Conservation (phyloP, 1,139 yeast species). For the Suhomyces ambrosiae region DNA sequence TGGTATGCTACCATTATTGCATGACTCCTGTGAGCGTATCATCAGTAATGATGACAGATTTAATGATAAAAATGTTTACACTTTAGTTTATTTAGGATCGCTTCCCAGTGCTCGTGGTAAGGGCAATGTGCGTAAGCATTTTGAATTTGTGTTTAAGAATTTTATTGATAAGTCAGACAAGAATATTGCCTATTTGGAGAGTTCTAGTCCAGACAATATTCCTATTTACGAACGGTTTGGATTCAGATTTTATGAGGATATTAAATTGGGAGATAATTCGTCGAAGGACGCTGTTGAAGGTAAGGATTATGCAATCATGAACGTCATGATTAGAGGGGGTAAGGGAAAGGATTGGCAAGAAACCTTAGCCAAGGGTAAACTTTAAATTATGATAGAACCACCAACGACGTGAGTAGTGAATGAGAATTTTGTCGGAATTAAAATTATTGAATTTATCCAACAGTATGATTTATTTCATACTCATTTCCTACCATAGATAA, state of each 20-base stretch:
- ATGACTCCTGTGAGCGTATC: constrained; percentile 49
- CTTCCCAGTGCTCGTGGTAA: constrained; percentile 63
- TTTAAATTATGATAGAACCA: too few relatives aligned
- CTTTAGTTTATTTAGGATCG: constrained; percentile 65
- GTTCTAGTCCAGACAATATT: constrained; percentile 53
- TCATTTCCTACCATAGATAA: too few relatives aligned
- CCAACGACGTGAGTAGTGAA: too few relatives aligned
- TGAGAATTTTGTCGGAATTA: too few relatives aligned
- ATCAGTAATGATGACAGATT: constrained; percentile 36
- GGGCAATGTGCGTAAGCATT: constrained; percentile 62
- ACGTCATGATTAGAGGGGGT: constrained; percentile 57
- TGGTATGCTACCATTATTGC: constrained; percentile 59
- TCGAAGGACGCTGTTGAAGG: constrained; percentile 39
- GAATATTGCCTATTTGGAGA: constrained; percentile 57
- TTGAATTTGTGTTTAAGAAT: constrained; percentile 56
- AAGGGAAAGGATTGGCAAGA: constrained; percentile 43
- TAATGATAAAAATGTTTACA: constrained; percentile 46
- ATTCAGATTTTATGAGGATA: constrained; percentile 52
- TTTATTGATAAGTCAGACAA: constrained; percentile 49
- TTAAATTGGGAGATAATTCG: constrained; percentile 47
- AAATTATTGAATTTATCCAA: background rate
- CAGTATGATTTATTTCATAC: too few relatives aligned
- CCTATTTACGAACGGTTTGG: constrained; percentile 64
- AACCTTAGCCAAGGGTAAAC: constrained; percentile 19
- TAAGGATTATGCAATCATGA: constrained; percentile 55